Evolutionary conservation across 768 basidiomycete species (phyloP).

Genomic region (Boletellus ananas): DNA sequence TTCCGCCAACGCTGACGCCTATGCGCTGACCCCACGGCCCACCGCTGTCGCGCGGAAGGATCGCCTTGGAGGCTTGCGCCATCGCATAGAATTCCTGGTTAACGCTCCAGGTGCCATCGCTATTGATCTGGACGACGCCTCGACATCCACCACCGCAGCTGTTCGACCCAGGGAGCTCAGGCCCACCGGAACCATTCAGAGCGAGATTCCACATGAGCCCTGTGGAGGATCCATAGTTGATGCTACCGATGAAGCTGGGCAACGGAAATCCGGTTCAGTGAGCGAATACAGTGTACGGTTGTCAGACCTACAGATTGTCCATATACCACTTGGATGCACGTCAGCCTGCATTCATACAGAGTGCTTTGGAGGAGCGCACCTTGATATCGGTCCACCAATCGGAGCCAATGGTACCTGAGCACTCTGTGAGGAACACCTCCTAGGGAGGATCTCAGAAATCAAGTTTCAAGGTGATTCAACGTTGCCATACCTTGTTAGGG

Average conservation of each 20-base stretch:
- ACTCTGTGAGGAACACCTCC: constrained; percentile 54
- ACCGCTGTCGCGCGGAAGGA: constrained; percentile 61
- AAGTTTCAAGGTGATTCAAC: background rate
- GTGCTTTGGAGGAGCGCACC: constrained; percentile 31
- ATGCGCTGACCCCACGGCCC: constrained; percentile 71
- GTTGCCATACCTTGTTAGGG: constrained; percentile 43
- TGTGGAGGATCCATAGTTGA: constrained; percentile 32
- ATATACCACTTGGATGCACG: constrained; percentile 53
- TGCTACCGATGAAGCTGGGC: constrained; percentile 38
- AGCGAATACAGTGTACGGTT: constrained; percentile 18
- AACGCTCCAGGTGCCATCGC: constrained; percentile 54
- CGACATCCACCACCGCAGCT: constrained; percentile 68
- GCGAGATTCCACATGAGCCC: constrained; percentile 78
- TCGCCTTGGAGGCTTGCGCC: constrained; percentile 72
- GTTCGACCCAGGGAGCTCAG: constrained; percentile 58
- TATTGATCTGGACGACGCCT: constrained; percentile 63
- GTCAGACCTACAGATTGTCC: constrained; percentile 51
- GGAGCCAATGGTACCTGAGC: constrained; percentile 58
- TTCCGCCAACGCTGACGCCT: constrained; percentile 58
- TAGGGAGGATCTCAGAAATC: constrained; percentile 5
- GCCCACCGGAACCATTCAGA: constrained; percentile 57
- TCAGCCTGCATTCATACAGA: constrained; percentile 6
- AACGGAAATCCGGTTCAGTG: constrained; percentile 11
- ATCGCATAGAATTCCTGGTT: constrained; percentile 79
- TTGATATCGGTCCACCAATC: constrained; percentile 84